Evolutionary conservation across 345 rosid genomes (phyloP), one percentile per base, ranked within the genome.

Genomic region (Aquilaria malaccensis): DNA sequence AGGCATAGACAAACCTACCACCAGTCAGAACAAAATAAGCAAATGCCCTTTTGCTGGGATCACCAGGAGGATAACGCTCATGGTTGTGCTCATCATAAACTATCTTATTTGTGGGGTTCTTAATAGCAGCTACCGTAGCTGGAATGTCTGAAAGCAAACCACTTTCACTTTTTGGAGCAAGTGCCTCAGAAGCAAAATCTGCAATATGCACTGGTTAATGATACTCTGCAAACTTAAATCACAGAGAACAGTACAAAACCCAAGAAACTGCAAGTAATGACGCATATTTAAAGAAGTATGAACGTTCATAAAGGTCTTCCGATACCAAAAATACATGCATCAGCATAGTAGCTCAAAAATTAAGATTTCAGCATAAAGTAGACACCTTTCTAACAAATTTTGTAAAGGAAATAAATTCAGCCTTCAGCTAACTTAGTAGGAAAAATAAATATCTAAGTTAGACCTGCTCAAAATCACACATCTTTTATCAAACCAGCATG

Each of bases 1-100:
- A 83, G 43, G 88, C 88, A 74, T 83, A 83, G 33, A 78, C 85
- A 47, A 83, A 83, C 76, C 85, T 79, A 53, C 88, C 88, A 67
- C 88, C 88, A 1, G 85, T 60, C 66, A 83, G 67, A 54, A 77
- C 79, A 62, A 83, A 83, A 70, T 83, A 83, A 55, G 88, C 88
- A 76, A 83, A 83, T 29, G 88, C 85, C 30, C 85, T 83, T 69
- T 80, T 83, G 81, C 81, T 78, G 69, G 85, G 85, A 61, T 83
- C 88, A 22, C 88, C 88, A 10, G 88, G 88, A 1, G 83, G 85
- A 60, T 50, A 76, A 14, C 85, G 81, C 76, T 83, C 87, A 22
- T 83, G 87, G 60, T 83, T 83, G 70, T 77, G 58, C 62, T 83
- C 88, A 52, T 80, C 85, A 43, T 83, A 80, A 30, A 77, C 68